phyloP scores from a whole-genome alignment of 2,329 filamentous ascomycete genomes.

The Fusarium sp. region DNA sequence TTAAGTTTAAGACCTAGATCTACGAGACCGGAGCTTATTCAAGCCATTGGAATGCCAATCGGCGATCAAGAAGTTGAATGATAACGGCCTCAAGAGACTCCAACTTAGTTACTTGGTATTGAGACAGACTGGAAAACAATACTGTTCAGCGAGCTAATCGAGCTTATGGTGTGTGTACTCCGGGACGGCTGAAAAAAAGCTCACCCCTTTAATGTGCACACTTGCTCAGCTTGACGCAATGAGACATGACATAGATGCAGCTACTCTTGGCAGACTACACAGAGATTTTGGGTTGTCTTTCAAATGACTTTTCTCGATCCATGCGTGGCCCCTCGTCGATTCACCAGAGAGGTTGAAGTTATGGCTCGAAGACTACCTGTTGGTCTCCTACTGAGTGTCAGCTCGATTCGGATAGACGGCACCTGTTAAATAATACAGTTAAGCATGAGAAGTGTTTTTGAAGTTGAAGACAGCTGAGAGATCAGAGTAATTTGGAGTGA shows the following conservation, averaged over 20 bases:
- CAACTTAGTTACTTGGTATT: accelerated
- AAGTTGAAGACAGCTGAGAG: no score
- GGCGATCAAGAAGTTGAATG: not conserved
- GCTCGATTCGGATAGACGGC: not conserved
- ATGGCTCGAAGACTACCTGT: not conserved
- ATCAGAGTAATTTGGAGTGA: no score
- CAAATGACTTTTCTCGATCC: no score
- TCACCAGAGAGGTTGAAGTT: not conserved
- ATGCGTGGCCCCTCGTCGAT: not conserved
- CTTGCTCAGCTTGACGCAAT: not conserved
- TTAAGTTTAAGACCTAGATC: not conserved
- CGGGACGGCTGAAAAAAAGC: no score
- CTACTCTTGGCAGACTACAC: not conserved
- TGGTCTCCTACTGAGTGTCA: not conserved
- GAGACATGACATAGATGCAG: not conserved
- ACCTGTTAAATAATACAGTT: accelerated
- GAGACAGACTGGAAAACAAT: not conserved
- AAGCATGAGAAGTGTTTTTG: accelerated
- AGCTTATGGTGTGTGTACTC: not conserved
- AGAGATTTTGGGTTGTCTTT: not conserved
- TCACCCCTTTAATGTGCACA: not conserved
- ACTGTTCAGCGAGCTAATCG: not conserved
- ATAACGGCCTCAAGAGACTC: not conserved
- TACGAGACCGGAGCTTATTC: not conserved
- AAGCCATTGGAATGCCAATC: not conserved